Evolutionary conservation across 192 early-diverging fungal species (phyloP), one percentile per base, ranked within the genome.

Genomic region (Dissophora ornata): DNA sequence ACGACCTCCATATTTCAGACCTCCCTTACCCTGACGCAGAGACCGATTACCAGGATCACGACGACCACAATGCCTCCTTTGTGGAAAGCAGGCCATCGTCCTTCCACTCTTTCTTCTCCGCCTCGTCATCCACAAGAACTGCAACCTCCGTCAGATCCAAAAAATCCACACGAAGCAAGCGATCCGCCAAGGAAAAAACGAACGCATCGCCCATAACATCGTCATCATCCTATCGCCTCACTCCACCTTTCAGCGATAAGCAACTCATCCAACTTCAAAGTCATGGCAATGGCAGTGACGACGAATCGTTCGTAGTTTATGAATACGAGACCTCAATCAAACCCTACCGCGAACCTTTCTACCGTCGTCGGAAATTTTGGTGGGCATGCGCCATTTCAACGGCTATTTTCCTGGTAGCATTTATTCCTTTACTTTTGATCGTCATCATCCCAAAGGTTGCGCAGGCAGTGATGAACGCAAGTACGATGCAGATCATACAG

Each of bases 381-480:
- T 56, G 67, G 26, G 65, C 81, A n/a, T 88, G 85, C 32, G 1
- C 30, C 8, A 49, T 79, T 2, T 46, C 82, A 12, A 79, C 59
- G 10, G 40, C 71, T 13, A 29, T 88, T 18, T 38, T 81, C 2
- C 24, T 81, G 2, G 69, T 70, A 51, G 79, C 83, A 22, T 59
- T 87, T 33, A 60, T 88, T 3, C 80, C 78, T 19, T 32, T 88
- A 6, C 52, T 85, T 8, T 34, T 87, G 42, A 79, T 88, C 16
- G 82, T 85, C 19, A 64, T 80, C 40, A 69, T 87, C 55, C 85
- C 85, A 13, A 79, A 71, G 46, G 70, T 87, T 47, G 78, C 80
- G 15, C 83, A 87, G 62, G 58, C 49, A 15, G 62, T 73, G 28
- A 80, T 86, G 57, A 83, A 86, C 57, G 29, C 74, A 16, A 65